Conservation (phyloP, 495 filamentous ascomycete genomes). For the Neurospora sp. region DNA sequence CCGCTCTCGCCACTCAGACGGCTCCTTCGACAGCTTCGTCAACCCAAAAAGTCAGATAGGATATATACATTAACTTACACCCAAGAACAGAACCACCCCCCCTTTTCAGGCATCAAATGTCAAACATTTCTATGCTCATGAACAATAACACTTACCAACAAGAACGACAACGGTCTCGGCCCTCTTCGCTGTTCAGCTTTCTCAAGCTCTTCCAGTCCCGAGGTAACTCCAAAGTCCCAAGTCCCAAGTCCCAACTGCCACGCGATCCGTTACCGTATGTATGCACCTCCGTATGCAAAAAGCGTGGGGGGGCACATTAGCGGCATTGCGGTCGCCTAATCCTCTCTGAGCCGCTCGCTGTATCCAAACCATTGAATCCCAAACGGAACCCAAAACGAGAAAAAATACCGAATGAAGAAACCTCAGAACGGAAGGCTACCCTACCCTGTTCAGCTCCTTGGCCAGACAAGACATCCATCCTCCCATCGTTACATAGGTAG, state of each 20-base stretch:
- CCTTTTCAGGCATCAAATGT: not conserved
- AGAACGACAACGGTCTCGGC: not conserved
- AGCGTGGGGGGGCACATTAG: not conserved
- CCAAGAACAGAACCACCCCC: not conserved
- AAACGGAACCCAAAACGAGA: not conserved
- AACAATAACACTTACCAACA: not conserved
- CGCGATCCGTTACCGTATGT: not conserved
- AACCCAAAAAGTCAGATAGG: not conserved
- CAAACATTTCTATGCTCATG: not conserved
- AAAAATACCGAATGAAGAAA: not conserved
- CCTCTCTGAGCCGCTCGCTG: not conserved
- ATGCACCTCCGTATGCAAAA: not conserved
- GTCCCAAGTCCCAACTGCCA: not conserved
- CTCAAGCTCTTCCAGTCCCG: not conserved
- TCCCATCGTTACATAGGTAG: not conserved
- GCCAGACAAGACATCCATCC: too few species aligned
- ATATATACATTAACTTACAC: not conserved
- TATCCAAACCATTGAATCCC: not conserved
- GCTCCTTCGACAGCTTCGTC: not conserved
- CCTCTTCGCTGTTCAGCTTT: not conserved
- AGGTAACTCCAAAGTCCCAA: not conserved
- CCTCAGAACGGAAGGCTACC: not conserved
- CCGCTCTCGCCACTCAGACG: not conserved
- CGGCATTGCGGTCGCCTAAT: not conserved
- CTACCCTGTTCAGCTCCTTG: not conserved